Base-by-base conservation (phyloP, 108 stramenopile genomes). In the Nitzschia sp. region DNA sequence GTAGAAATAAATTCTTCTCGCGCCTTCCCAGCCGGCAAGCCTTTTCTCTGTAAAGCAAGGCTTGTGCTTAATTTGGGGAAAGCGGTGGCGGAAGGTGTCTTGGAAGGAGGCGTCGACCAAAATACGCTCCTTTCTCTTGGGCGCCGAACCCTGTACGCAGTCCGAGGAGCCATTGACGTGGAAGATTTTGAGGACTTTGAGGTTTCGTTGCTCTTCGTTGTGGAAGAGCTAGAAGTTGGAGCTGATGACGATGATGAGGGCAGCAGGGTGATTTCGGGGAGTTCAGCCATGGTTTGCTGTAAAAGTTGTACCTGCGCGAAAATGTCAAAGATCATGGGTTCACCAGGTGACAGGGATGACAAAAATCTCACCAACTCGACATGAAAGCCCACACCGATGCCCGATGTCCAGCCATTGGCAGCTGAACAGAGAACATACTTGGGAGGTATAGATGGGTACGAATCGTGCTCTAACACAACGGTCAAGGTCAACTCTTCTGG, bases 281-380 rank as follows among this genome's bases (percentile, higher is more conserved):
- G 42, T 32, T 75, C 61, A 54, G 70, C 77, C 32, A 64, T 23
- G 11, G 61, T 48, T 48, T 67, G 68, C 2, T 86, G 67, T 27
- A 88, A 31, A 32, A 45, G 46, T 54, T 88, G 85, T 3, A 72
- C 80, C 25, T 83, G 68, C 3, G 83, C 76, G 58, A 78, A 83
- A 19, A 95, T 64, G 51, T 92, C 89, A 67, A 89, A 90, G 19
- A 95, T 67, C 62, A 83, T 83, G 3, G 82, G 82, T 21, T 88
- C 81, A 6, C 77, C 78, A 23, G 70, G 8, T 6, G 80, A 13
- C 42, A 83, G 8, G 23, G 64, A 59, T 1, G 74, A 48, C 24
- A 85, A 1, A 36, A 71, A 82, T 36, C 77, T 67, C 9, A 75
- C 29, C 30, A 88, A 32, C 46, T 85, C 63, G 17, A 75, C 59